Evolutionary conservation across 2,329 filamentous ascomycete species (phyloP), one percentile per base, ranked within the genome.

Genomic region (Ophiostoma pallidulum): DNA sequence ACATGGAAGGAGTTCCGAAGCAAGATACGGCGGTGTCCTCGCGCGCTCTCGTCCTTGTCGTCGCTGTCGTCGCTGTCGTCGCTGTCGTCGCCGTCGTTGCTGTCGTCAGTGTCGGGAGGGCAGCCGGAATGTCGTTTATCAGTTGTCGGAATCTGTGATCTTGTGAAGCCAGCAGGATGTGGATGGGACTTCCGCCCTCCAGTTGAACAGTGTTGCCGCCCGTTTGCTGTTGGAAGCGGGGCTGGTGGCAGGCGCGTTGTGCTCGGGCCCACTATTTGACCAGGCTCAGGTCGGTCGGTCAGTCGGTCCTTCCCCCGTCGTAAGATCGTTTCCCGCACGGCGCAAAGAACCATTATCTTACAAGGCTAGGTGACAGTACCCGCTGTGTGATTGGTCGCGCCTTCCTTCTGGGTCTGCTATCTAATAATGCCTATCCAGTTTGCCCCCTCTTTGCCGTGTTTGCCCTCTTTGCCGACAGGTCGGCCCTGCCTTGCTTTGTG

Each of bases 61-160:
- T 14, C 31, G 4, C n/a, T 16, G 31, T 33, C 13, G 4, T 14
- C 2, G 31, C n/a, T 5, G 31, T 33, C 31, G 24, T 5, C 6
- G 24, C 6, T 28, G 31, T 33, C 32, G 16, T 28, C 26, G 37
- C 24, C 22, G 13, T 18, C 9, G 18, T n/a, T 12, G 26, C 41
- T 9, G 36, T 38, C n/a, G 36, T 36, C 33, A 8, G n/a, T n/a
- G 24, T 28, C 24, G 24, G 6, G 24, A 28, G 24, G 5, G 24
- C 6, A 28, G 24, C 10, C 10, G 24, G 24, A 28, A 28, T 28
- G n/a, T n/a, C n/a, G n/a, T n/a, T n/a, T n/a, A n/a, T n/a, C n/a
- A n/a, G n/a, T n/a, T n/a, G n/a, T 33, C 18, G 41, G 41, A 43
- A 43, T 20, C 31, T 26, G n/a, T 31, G 41, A 43, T 35, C 31